Evolutionary conservation across 164 flowering plant genomes (phyloP).

Genomic region (Annona cherimola): DNA sequence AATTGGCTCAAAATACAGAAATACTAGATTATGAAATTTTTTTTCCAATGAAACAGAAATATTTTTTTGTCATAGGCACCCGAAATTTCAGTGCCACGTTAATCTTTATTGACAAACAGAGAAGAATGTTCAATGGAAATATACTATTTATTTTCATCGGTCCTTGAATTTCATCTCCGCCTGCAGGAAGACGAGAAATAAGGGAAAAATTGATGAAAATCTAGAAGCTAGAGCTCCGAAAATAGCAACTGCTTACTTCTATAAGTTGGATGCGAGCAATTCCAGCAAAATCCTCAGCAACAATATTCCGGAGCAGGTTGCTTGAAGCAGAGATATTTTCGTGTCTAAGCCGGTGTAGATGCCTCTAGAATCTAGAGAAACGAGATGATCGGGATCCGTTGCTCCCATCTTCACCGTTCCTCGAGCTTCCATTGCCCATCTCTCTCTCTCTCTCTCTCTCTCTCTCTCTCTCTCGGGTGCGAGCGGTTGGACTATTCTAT

Average conservation of each 20-base stretch:
- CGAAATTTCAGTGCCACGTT: no score
- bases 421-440: constrained; percentile 41
- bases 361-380: constrained; percentile 15
- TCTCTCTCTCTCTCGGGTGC: neutral
- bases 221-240: neutral
- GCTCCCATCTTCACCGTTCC: neutral
- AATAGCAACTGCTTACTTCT: constrained; percentile 23
- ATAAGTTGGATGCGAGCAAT: constrained; percentile 53
- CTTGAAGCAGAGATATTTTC: constrained; percentile 9
- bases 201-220: neutral
- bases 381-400: constrained; percentile 16
- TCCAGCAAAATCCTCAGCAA: constrained; percentile 59
- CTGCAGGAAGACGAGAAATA: constrained; percentile 25
- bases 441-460: constrained; percentile 9
- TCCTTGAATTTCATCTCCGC: constrained; percentile 95
- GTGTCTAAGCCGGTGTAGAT: constrained; percentile 16
- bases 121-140: no score
- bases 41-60: no score
- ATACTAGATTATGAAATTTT: no score
- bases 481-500: neutral
- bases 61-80: no score
- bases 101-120: no score
- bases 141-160: no score
- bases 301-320: constrained; percentile 16
- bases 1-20: no score